A percentile compares a stretch with the other conserved stretches of the same genome.
Evolutionary conservation across 2,329 filamentous ascomycete species (phyloP).

Genomic region (Phoma sp.): DNA sequence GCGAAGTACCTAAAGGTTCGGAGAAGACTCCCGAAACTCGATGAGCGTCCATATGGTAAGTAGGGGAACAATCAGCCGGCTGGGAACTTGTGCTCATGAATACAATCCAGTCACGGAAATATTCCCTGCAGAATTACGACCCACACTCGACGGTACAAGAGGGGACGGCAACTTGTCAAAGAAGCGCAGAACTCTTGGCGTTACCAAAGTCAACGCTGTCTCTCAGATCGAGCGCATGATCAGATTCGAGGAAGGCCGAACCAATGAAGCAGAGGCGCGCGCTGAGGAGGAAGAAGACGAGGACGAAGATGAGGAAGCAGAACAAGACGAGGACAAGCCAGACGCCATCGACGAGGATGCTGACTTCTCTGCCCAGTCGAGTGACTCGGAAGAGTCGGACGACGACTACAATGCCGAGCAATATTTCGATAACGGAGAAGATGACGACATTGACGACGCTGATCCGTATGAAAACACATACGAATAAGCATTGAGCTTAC

Average conservation of each 20-base stretch:
- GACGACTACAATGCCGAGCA: constrained; percentile 70
- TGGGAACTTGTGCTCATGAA: constrained; percentile 9
- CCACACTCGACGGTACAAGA: constrained; percentile 55
- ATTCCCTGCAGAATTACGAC: constrained; percentile 66
- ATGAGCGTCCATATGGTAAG: constrained; percentile 63
- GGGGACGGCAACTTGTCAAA: constrained; percentile 31
- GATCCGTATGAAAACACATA: constrained; percentile 48
- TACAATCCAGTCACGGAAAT: constrained; percentile 58
- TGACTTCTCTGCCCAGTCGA: constrained; percentile 60
- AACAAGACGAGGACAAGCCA: constrained; percentile 58
- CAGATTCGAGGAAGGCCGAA: constrained; percentile 54
- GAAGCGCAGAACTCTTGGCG: constrained; percentile 44
- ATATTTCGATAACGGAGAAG: constrained; percentile 61
- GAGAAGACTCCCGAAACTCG: constrained; percentile 62
- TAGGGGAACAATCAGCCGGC: constrained; percentile 13
- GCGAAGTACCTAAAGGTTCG: constrained; percentile 65
- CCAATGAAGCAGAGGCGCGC: constrained; percentile 55
- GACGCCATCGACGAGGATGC: constrained; percentile 66
- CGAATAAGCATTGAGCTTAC: constrained; percentile 24
- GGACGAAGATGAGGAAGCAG: constrained; percentile 56
- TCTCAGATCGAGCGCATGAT: constrained; percentile 50
- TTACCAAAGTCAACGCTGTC: constrained; percentile 41
- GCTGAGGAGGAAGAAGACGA: constrained; percentile 53
- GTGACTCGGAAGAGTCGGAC: constrained; percentile 69
- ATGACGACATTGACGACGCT: constrained; percentile 54